These are phyloP conservation scores for Pyrenochaeta sp. DNA, from an alignment of 2,329 filamentous ascomycete genomes.

Conservation along the genomic window DNA sequence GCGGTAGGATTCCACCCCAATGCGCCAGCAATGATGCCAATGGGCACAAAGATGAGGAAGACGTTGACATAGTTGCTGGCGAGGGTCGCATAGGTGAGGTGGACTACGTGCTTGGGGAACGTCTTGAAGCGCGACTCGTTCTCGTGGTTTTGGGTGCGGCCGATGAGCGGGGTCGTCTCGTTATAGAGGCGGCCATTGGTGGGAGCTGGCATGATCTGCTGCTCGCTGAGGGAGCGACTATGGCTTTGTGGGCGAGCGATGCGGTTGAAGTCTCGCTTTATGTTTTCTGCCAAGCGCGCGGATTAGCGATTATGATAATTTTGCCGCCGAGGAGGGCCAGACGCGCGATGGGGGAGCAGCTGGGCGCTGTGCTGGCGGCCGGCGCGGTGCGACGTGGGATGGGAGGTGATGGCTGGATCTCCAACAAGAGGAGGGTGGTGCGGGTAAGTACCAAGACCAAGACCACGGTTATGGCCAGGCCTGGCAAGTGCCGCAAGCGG, in stretches of 20 bases:
- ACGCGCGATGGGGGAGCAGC: slow-evolving; percentile 3
- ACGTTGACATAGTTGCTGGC: slow-evolving; percentile 70
- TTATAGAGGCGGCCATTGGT: slow-evolving; percentile 36
- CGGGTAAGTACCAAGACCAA: slow-evolving; percentile 13
- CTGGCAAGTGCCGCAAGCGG: slow-evolving; percentile 11
- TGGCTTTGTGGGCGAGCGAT: slow-evolving; percentile 35
- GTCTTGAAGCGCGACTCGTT: slow-evolving; percentile 40
- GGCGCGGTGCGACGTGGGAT: neutral
- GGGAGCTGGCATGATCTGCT: slow-evolving; percentile 32
- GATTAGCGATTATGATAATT: slow-evolving; percentile 6
- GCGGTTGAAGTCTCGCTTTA: slow-evolving; percentile 45
- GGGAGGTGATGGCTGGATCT: slow-evolving; percentile 4
- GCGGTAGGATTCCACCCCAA: slow-evolving; percentile 70
- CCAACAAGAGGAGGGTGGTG: slow-evolving; percentile 5
- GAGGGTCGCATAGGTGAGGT: slow-evolving; percentile 54
- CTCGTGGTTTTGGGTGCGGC: slow-evolving; percentile 21
- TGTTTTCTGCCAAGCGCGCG: slow-evolving; percentile 36
- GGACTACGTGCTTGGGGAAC: slow-evolving; percentile 41
- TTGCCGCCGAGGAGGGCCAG: neutral
- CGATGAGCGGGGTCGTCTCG: slow-evolving; percentile 44
- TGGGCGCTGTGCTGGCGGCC: slow-evolving; percentile 7
- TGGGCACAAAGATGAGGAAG: slow-evolving; percentile 75
- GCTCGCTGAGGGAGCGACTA: slow-evolving; percentile 6
- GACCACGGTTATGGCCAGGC: slow-evolving; percentile 13
- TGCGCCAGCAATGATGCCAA: slow-evolving; percentile 73